Base-by-base conservation (phyloP, 768 basidiomycete genomes). In the Cantharellus anzutake region DNA sequence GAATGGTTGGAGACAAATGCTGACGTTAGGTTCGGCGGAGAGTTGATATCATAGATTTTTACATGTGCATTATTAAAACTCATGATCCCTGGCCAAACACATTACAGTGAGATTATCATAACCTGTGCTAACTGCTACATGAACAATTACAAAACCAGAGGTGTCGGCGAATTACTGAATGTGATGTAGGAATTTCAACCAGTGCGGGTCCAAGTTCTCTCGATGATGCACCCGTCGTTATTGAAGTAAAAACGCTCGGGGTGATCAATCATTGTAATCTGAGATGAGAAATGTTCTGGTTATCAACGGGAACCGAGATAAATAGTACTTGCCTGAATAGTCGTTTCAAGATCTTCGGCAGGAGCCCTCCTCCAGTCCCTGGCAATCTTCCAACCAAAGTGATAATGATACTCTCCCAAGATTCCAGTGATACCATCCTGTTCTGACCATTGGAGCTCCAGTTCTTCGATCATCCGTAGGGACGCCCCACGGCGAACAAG, bases 1-100 rank as follows among this genome's bases (percentile, higher is more conserved):
- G 72, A 74, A 2, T 98, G 91, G 89, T 71, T 98, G 7, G 94
- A 98, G 64, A 75, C 75, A 4, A 81, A 94, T 65, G 92, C 90
- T 29, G 93, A 97, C 67, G 83, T 98, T 16, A 79, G 86, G 64
- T 96, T 83, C 70, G 86, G 84, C 0, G 90, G 83, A 2, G 44
- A 29, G 61, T 58, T 37, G 57, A 37, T 55, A 29, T 11, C 44
- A 11, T 48, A 29, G 52, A 55, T 14, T 55, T 14, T 11, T 55
- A 37, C 7, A 11, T 7, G 38, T 55, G 35, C 38, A 7, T 37
- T 37, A 11, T 11, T 48, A 48, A 29, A 11, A 48, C 29, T 48
- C 44, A 11, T 48, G 44, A 48, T 29, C 20, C 20, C 20, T 29
- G 20, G 20, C 20, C 20, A 29, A 29, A 29, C 20, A 29, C 20